Percentiles rank a stretch among this genome's conserved stretches.
Conservation (phyloP, 768 basidiomycete species). For the Suillus decipiens region DNA sequence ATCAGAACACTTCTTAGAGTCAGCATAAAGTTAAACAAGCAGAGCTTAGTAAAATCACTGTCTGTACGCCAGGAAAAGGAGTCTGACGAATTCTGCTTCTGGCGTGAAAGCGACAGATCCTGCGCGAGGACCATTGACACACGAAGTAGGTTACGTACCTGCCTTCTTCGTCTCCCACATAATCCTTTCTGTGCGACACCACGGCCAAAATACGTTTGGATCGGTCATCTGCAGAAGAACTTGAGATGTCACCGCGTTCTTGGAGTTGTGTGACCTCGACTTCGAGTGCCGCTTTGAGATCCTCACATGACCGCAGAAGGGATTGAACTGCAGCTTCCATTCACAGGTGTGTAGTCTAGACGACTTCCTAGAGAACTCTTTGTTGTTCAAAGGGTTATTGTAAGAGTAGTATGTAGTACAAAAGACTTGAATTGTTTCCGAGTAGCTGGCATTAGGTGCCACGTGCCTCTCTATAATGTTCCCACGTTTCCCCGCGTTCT, state of each 20-base stretch:
- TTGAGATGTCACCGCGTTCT: conserved; percentile 6
- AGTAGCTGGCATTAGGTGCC: background rate
- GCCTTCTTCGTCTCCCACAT: conserved; percentile 51
- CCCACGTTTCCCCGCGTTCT: conserved; percentile 32
- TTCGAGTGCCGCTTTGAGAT: conserved; percentile 45
- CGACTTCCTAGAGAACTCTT: conserved; percentile 11
- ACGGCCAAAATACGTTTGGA: conserved; percentile 40
- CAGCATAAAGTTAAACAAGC: background rate
- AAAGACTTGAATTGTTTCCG: background rate
- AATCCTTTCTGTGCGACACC: conserved; percentile 47
- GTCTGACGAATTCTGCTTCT: background rate
- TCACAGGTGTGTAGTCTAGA: conserved; percentile 18
- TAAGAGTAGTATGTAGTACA: background rate
- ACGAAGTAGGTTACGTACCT: conserved; percentile 39
- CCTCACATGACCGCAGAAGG: conserved; percentile 45
- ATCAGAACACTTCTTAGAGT: conserved; percentile 15
- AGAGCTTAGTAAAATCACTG: background rate
- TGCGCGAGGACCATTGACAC: conserved; percentile 10
- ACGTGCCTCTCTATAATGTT: conserved; percentile 18
- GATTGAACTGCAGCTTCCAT: conserved; percentile 22
- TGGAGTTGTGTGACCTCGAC: conserved; percentile 20
- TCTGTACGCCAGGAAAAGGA: background rate
- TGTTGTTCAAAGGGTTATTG: background rate
- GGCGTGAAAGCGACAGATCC: background rate
- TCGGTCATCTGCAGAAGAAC: background rate